phyloP scores from a whole-genome alignment of 2,329 filamentous ascomycete species.

The Fusarium illudens region DNA sequence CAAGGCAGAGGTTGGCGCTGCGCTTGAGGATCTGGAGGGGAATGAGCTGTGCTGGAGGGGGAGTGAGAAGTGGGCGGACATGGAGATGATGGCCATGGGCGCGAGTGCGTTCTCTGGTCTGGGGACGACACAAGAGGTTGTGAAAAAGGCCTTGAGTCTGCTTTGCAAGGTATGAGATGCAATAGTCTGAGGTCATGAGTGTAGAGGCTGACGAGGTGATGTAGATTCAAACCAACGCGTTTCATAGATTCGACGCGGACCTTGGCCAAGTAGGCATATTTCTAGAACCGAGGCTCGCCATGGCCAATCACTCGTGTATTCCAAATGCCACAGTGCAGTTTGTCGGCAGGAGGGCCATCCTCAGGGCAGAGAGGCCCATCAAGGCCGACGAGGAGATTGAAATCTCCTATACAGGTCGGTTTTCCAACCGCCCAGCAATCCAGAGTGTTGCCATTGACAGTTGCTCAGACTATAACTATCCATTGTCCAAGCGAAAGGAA shows the following conservation, averaged over 20 bases:
- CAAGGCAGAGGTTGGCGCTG: slow-evolving; percentile 46
- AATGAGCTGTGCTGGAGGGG: slow-evolving; percentile 54
- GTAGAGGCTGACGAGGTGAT: background rate
- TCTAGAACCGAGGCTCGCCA: slow-evolving; percentile 63
- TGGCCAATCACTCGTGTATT: slow-evolving; percentile 70
- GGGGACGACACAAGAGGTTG: slow-evolving; percentile 46
- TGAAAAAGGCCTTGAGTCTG: slow-evolving; percentile 55
- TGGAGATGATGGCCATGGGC: slow-evolving; percentile 58
- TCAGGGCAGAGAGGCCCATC: slow-evolving; percentile 61
- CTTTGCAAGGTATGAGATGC: slow-evolving; percentile 61
- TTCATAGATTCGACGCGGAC: slow-evolving; percentile 64
- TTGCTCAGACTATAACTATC: slow-evolving; percentile 57
- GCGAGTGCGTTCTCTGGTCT: slow-evolving; percentile 54
- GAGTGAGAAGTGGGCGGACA: slow-evolving; percentile 54
- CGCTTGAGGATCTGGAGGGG: slow-evolving; percentile 54
- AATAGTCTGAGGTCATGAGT: no score
- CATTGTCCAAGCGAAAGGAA: slow-evolving; percentile 52
- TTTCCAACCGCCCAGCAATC: background rate
- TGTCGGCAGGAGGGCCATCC: slow-evolving; percentile 57
- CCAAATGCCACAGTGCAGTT: slow-evolving; percentile 69
- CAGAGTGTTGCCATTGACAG: background rate
- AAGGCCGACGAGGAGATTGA: slow-evolving; percentile 63
- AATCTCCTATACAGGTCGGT: slow-evolving; percentile 68
- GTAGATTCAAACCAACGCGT: slow-evolving; percentile 69
- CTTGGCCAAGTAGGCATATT: slow-evolving; percentile 63